A percentile compares a stretch with the other conserved stretches of the same genome.
These are phyloP conservation scores for Stenogyne calaminthoides DNA, from an alignment of 305 asterid species.

Conservation along the genomic window DNA sequence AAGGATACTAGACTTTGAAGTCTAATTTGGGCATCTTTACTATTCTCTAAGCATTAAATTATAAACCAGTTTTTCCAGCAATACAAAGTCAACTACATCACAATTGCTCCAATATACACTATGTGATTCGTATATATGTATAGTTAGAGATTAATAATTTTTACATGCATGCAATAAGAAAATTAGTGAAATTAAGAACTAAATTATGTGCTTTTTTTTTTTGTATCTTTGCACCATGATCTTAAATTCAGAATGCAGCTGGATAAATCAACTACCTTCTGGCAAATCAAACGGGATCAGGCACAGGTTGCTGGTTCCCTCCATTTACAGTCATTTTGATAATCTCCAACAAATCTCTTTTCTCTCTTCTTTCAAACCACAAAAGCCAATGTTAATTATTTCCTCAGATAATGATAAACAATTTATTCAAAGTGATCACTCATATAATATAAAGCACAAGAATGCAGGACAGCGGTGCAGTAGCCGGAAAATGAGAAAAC, in stretches of 20 bases:
- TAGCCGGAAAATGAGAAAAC: background rate
- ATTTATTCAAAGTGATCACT: background rate
- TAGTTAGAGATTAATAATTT: background rate
- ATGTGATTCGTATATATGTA: background rate
- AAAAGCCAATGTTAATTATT: background rate
- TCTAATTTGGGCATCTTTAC: background rate
- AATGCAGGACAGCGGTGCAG: background rate
- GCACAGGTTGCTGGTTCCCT: conserved; percentile 36
- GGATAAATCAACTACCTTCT: conserved; percentile 46
- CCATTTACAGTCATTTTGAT: conserved; percentile 29
- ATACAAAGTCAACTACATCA: background rate
- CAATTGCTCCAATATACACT: background rate
- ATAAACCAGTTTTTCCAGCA: background rate
- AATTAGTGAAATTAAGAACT: background rate
- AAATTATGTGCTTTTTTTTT: background rate
- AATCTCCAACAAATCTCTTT: conserved; percentile 27
- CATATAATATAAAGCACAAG: background rate
- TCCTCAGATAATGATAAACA: too few species aligned
- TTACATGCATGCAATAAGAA: background rate
- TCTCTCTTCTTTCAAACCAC: conserved; percentile 12
- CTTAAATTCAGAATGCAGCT: background rate
- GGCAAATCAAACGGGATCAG: conserved; percentile 49
- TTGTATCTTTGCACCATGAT: background rate
- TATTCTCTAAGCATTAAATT: background rate
- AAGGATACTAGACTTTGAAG: background rate